Conservation (phyloP, 306 rosid genomes). For the Prinsepia uniflora region DNA sequence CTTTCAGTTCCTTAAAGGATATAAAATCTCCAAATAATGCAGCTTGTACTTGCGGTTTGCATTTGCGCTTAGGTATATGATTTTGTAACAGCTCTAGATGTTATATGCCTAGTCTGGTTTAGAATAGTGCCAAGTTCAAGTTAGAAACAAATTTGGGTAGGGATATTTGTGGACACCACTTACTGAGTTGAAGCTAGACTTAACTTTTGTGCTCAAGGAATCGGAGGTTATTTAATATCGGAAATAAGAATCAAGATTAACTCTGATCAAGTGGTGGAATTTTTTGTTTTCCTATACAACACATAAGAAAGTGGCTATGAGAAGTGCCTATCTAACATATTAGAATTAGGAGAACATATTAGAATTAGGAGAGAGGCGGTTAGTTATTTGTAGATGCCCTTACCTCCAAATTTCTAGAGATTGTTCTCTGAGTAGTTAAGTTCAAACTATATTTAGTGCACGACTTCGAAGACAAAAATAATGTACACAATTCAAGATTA, state of each 20-base stretch:
- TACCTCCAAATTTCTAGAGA: background rate
- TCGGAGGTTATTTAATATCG: background rate
- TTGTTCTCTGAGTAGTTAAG: background rate
- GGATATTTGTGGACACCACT: background rate
- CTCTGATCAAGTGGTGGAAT: background rate
- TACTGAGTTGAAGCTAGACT: background rate
- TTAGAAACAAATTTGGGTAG: background rate
- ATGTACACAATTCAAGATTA: background rate
- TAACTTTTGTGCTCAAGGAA: background rate
- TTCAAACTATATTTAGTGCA: background rate
- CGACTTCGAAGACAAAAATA: background rate
- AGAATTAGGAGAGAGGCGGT: background rate
- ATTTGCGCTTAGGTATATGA: background rate
- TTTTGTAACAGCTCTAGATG: constrained; percentile 1
- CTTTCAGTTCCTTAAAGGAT: background rate
- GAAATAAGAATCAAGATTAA: background rate
- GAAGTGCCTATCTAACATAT: background rate
- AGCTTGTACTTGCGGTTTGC: background rate
- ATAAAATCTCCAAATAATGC: background rate
- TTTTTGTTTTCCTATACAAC: background rate
- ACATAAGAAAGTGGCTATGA: background rate
- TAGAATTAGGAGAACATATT: background rate
- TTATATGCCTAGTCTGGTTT: background rate
- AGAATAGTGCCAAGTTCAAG: background rate
- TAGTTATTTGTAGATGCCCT: background rate